Percentiles rank a stretch among this genome's conserved stretches.
phyloP scores from a whole-genome alignment of 2,329 filamentous ascomycete species.

The Aspergillus amoenus region DNA sequence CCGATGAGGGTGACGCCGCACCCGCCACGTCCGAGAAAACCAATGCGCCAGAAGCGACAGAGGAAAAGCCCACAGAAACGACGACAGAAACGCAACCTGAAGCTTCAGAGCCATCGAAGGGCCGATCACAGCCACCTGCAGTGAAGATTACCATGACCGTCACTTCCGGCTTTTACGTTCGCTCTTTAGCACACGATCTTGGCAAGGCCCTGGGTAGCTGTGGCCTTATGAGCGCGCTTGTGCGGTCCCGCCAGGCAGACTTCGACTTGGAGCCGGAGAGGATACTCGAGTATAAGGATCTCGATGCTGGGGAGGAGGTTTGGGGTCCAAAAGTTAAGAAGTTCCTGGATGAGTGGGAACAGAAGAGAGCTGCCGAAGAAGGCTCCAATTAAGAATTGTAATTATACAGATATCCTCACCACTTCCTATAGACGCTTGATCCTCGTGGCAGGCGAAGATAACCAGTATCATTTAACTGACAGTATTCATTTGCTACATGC shows the following conservation, averaged over 20 bases:
- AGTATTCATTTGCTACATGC: no score
- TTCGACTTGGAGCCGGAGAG: conserved; percentile 71
- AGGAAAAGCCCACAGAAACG: background rate
- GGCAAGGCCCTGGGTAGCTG: conserved; percentile 78
- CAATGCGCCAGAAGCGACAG: conserved; percentile 2
- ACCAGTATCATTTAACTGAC: no score
- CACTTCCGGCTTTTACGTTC: conserved; percentile 94
- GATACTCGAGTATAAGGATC: conserved; percentile 74
- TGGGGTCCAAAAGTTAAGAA: conserved; percentile 75
- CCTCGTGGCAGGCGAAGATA: background rate
- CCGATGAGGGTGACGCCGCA: conserved; percentile 25
- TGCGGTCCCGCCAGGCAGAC: conserved; percentile 76
- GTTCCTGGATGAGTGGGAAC: conserved; percentile 56
- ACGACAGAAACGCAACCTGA: background rate
- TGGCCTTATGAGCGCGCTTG: conserved; percentile 81
- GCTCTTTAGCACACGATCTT: conserved; percentile 88
- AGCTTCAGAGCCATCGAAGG: background rate
- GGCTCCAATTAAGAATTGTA: conserved; percentile 7
- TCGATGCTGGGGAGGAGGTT: conserved; percentile 72
- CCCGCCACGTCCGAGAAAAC: conserved; percentile 17
- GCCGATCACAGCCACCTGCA: conserved; percentile 58
- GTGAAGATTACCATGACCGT: conserved; percentile 86
- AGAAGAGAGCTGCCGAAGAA: conserved; percentile 34
- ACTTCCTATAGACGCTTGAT: background rate
- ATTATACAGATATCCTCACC: background rate